Evolutionary conservation across 2,329 filamentous ascomycete genomes (phyloP).

Genomic region (Colletotrichum sp.): DNA sequence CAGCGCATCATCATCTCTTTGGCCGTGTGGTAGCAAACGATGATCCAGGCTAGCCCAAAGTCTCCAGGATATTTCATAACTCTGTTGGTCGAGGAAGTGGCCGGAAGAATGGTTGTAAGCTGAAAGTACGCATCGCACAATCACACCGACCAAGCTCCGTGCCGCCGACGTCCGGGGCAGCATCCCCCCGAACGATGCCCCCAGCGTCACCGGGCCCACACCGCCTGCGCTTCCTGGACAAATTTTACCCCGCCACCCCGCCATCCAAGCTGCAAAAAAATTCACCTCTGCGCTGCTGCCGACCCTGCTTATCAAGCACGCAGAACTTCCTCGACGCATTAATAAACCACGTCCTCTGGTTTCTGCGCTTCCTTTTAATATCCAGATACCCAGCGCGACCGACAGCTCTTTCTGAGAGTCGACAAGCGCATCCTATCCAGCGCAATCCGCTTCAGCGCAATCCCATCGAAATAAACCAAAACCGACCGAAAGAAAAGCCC

Average conservation of each 20-base stretch:
- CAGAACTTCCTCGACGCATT: conserved; percentile 13
- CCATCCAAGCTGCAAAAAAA: conserved; percentile 18
- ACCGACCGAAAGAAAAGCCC: not conserved
- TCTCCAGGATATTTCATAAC: too few relatives aligned
- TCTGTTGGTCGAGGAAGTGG: too few relatives aligned
- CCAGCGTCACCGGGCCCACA: not conserved
- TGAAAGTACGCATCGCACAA: not conserved
- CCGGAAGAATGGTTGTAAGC: too few relatives aligned
- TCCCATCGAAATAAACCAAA: not conserved
- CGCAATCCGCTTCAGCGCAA: not conserved
- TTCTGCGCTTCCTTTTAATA: not conserved
- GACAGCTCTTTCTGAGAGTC: not conserved
- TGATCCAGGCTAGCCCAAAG: not conserved
- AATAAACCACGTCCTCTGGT: not conserved
- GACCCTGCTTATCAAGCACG: conserved; percentile 20
- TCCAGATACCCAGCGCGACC: not conserved
- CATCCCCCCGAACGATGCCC: not conserved
- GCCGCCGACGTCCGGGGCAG: not conserved
- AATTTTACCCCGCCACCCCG: conserved; percentile 20
- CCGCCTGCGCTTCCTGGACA: conserved; percentile 10
- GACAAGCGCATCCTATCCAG: not conserved
- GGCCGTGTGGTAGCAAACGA: accelerated
- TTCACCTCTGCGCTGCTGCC: not conserved
- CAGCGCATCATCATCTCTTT: not conserved
- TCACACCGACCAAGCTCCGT: not conserved